Evolutionary conservation across 2,329 filamentous ascomycete species (phyloP), one percentile per base, ranked within the genome.

Genomic region (Sporothrix curviconia): DNA sequence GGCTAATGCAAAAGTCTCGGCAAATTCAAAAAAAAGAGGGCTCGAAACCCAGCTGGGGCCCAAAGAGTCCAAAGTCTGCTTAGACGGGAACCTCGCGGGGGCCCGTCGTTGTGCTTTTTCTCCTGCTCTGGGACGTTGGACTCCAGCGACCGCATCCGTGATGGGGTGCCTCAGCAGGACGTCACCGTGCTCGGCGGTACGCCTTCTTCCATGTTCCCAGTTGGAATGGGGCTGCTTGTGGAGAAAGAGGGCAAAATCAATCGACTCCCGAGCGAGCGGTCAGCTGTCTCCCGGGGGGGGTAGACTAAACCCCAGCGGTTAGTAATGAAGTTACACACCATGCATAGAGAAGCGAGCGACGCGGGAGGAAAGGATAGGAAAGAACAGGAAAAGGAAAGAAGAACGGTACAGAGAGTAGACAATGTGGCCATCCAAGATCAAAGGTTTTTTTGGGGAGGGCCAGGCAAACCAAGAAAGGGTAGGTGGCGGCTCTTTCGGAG

Each of bases 381-480:
- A n/a, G 36, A 8, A 24, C 9, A 8, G n/a, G n/a, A n/a, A n/a
- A 12, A 28, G 32, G 43, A 56, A 22, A 34, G 17, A 19, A 42
- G 9, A n/a, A 44, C 55, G 57, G 14, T 57, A 61, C 59, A 72
- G n/a, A 79, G 65, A n/a, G 63, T 71, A 80, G 37, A 80, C 67
- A n/a, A 77, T 70, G 0, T n/a, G n/a, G 77, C 76, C 7, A 79
- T 72, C 69, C 74, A 78, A n/a, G n/a, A n/a, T n/a, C n/a, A n/a
- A n/a, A n/a, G n/a, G n/a, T n/a, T n/a, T n/a, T n/a, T n/a, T n/a
- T n/a, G 7, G 79, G 61, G 11, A 81, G 63, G 61, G 81, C 81
- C 32, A 81, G 64, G 3, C 71, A 76, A 3, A 74, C 77, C 54
- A 81, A 78, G 50, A 81, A 70, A 61, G 80, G 75, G 62, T 79